Evolutionary conservation across 2,329 filamentous ascomycete species (phyloP), one percentile per base, ranked within the genome.

Genomic region (Simplicillium sp.): DNA sequence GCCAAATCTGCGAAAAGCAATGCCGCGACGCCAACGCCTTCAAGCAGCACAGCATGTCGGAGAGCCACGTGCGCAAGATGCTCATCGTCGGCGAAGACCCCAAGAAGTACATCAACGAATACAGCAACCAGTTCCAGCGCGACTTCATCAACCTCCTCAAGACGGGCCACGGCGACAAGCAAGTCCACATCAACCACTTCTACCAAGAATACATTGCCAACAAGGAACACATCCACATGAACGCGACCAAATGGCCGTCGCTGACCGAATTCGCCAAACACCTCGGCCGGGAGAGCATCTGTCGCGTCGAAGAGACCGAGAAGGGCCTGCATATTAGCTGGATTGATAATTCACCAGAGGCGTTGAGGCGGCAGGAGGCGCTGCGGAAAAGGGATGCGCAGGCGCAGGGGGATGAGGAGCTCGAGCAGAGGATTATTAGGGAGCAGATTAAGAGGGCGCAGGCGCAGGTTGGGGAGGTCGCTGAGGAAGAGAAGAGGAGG

Each of bases 151-250:
- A 78, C 43, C 69, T 92, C 2, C 70, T 98, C 7, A 75, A 79
- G 43, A 95, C 89, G 1, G 77, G 82, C 0, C 92, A 98, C 54
- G 87, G 88, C 47, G 88, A 95, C 62, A 98, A 98, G 61, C 76
- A 80, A 52, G 80, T 97, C 2, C 76, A 89, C 29, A 77, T 89
- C 39, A 98, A 98, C 55, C 81, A 86, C 46, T 97, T 97, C 60
- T 98, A 98, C 63, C 87, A 97, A 58, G 82, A 89, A 29, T 92
- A 94, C 54, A 96, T 97, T 50, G 73, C 79, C 13, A 83, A 90
- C 50, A 88, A 89, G 60, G 75, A 87, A 54, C 90, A 97, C 57
- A 69, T 92, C 8, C 92, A 97, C 58, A 88, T 97, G 84, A 96
- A 96, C 61, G 73, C 87, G 7, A 97, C 92, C 0, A 82, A 83